phyloP scores from a whole-genome alignment of 768 basidiomycete genomes.

The Phaeolepiota aurea region DNA sequence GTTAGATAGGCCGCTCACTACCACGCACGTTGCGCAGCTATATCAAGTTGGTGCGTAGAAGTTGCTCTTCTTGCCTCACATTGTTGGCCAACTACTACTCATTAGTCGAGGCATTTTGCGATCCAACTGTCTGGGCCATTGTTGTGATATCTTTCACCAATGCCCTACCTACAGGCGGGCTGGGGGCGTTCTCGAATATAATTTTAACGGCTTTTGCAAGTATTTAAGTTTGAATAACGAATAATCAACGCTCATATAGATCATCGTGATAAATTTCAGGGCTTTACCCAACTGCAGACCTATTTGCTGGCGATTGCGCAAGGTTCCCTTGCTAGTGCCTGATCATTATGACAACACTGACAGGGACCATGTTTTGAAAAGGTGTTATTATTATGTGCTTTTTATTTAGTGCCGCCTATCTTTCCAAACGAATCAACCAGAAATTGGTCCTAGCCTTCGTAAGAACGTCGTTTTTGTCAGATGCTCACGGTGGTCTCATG shows the following conservation, averaged over 20 bases:
- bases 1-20: background rate
- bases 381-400: slow-evolving; percentile 33
- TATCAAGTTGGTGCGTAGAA: slow-evolving; percentile 22
- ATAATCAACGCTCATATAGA: slow-evolving; percentile 2
- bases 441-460: slow-evolving; percentile 37
- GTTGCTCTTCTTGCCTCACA: background rate
- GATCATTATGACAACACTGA: background rate
- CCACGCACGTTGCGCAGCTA: slow-evolving; percentile 7
- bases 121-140: slow-evolving; percentile 38
- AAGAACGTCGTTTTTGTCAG: slow-evolving; percentile 4
- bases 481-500: background rate
- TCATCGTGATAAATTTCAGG: no score
- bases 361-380: slow-evolving; percentile 9
- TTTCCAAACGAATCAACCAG: slow-evolving; percentile 33
- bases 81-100: background rate
- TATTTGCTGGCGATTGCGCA: slow-evolving; percentile 44
- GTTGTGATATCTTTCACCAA: slow-evolving; percentile 39
- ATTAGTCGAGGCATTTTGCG: slow-evolving; percentile 33
- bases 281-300: slow-evolving; percentile 39
- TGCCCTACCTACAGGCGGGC: slow-evolving; percentile 36
- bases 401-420: slow-evolving; percentile 32
- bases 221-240: background rate
- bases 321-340: slow-evolving; percentile 11
- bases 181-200: slow-evolving; percentile 46
- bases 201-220: slow-evolving; percentile 37